phyloP scores from a whole-genome alignment of 192 early-diverging fungal genomes.

The Coemansia sp. region DNA sequence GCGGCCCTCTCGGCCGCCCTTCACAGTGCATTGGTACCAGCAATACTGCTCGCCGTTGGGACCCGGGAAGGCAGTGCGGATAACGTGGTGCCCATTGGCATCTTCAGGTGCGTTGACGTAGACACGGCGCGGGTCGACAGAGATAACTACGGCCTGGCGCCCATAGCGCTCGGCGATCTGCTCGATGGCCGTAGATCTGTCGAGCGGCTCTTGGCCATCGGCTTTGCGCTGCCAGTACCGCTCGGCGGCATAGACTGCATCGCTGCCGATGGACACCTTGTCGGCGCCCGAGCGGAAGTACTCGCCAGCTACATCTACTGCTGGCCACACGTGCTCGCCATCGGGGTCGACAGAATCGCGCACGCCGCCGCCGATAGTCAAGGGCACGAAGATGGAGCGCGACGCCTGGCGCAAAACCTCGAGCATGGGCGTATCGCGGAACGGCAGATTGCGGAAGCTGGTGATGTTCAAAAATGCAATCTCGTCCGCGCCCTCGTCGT shows the following conservation, averaged over 20 bases:
- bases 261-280: conserved; percentile 99
- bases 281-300: conserved; percentile 99
- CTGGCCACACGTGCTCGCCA: conserved; percentile 71
- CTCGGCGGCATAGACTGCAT: conserved; percentile 99
- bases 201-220: conserved; percentile 28
- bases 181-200: conserved; percentile 89
- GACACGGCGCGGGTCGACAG: conserved; percentile 94
- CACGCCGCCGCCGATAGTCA: conserved; percentile 99
- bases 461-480: conserved; percentile 99
- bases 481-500: conserved; percentile 96
- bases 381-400: conserved; percentile 95
- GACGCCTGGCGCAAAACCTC: conserved; percentile 87
- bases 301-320: conserved; percentile 97
- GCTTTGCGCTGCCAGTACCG: conserved; percentile 67
- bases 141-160: conserved; percentile 97
- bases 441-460: conserved; percentile 90
- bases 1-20: conserved; percentile 94
- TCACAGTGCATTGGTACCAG: conserved; percentile 99
- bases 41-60: conserved; percentile 94
- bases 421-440: conserved; percentile 94
- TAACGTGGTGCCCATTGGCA: conserved; percentile 68
- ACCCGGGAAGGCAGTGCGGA: conserved; percentile 72
- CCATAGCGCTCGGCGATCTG: conserved; percentile 95
- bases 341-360: conserved; percentile 89
- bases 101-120: conserved; percentile 83